Evolutionary conservation across 1,284 basidiomycete species (phyloP).

Genomic region (Rhodotorula sp.): DNA sequence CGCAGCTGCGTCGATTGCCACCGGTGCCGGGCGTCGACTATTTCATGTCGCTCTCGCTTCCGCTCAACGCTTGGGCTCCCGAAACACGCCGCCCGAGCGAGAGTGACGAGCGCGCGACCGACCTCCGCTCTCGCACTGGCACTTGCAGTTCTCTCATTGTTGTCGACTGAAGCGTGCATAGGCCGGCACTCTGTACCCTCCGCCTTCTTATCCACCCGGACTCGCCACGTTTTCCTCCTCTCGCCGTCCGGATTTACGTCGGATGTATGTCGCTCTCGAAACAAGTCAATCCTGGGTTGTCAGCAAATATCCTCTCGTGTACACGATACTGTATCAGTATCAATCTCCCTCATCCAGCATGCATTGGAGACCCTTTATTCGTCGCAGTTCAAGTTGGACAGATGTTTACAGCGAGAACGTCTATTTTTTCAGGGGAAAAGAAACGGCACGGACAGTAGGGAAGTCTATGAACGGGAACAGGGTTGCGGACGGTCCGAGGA

Average conservation of each 20-base stretch:
- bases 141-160: constrained; percentile 17
- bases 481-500: no score
- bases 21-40: constrained; percentile 16
- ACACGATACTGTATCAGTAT: neutral
- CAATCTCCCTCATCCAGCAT: neutral
- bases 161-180: neutral
- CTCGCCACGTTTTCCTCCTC: neutral
- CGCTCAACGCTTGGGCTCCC: constrained; percentile 31
- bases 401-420: neutral
- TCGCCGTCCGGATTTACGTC: neutral
- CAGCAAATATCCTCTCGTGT: neutral
- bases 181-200: neutral
- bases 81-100: constrained; percentile 8
- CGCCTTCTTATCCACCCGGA: neutral
- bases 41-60: constrained; percentile 29
- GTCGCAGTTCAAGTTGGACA: neutral
- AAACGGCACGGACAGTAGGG: neutral
- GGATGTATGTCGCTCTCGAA: constrained; percentile 1
- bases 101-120: constrained; percentile 22
- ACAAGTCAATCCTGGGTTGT: neutral
- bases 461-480: neutral
- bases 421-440: neutral
- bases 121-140: constrained; percentile 6
- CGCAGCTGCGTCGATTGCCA: constrained; percentile 11
- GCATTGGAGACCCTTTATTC: neutral